Evolutionary conservation across 768 basidiomycete genomes (phyloP), one percentile per base, ranked within the genome.

Genomic region (Dacryopinax primogenitus): DNA sequence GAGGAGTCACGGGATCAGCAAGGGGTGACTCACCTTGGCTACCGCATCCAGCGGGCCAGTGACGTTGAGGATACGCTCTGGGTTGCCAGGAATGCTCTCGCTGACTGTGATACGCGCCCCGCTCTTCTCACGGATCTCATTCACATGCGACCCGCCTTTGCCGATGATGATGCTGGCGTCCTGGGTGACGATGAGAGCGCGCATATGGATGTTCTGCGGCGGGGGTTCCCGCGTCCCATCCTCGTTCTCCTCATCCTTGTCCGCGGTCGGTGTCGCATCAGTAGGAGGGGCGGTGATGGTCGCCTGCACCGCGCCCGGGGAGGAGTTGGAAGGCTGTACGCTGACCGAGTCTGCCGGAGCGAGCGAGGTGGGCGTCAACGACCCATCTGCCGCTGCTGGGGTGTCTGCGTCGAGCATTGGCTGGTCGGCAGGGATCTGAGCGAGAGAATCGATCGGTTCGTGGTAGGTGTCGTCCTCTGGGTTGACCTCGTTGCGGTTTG

Each of bases 91-190:
- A 67, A 98, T 97, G 73, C 92, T 92, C 78, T 99, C 96, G 21
- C 93, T 98, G 58, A 99, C 92, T 80, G 93, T 90, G 70, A 98
- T 92, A 62, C 92, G 83, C 15, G 95, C 94, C 45, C 92, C 92
- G 69, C 91, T 93, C 80, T 95, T 96, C 76, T 98, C 96, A 67
- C 96, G 82, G 68, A 99, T 98, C 76, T 99, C 96, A 71, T 96
- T 97, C 70, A 99, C 94, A 77, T 98, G 96, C 45, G 88, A 83
- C 68, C 95, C 95, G 62, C 81, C 89, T 77, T 92, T 92, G 36
- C 96, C 96, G 69, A 99, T 99, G 79, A 98, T 98, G 77, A 99
- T 95, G 64, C 92, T 94, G 13, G 96, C 96, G 77, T 99, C 96
- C 77, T 97, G 94, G 11, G 96, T 98, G 70, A 99, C 96, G 73